Conservation (phyloP, 768 basidiomycete genomes). For the Astraeus odoratus region DNA sequence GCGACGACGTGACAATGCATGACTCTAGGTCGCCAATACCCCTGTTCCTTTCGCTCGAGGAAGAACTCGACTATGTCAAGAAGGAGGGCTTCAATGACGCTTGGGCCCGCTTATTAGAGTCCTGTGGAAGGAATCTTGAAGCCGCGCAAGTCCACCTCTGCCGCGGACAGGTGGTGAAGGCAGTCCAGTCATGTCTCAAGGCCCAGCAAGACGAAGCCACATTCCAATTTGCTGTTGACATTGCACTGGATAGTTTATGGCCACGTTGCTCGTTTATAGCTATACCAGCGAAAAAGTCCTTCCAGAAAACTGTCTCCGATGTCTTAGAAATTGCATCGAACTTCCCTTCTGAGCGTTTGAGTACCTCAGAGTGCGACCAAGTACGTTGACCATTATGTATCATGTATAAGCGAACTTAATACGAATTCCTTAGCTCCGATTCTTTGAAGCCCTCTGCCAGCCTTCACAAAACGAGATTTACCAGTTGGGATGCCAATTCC, state of each 20-base stretch:
- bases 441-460: neutral
- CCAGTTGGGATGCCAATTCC: neutral
- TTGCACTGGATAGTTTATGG: slow-evolving; percentile 42
- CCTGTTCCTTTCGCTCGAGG: slow-evolving; percentile 46
- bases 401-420: neutral
- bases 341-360: slow-evolving; percentile 8
- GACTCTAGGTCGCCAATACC: slow-evolving; percentile 38
- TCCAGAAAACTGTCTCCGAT: neutral
- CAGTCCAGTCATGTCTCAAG: slow-evolving; percentile 38
- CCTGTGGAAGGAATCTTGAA: slow-evolving; percentile 35
- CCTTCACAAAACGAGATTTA: neutral
- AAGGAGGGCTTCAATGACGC: slow-evolving; percentile 45
- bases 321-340: slow-evolving; percentile 21
- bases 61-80: slow-evolving; percentile 50
- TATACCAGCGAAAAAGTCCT: slow-evolving; percentile 1
- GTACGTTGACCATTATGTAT: neutral
- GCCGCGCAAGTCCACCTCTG: slow-evolving; percentile 46
- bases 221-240: slow-evolving; percentile 29
- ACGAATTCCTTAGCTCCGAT: neutral
- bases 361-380: neutral
- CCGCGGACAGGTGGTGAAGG: slow-evolving; percentile 40
- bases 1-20: neutral
- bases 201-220: slow-evolving; percentile 24
- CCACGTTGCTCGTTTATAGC: slow-evolving; percentile 35
- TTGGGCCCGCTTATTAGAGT: slow-evolving; percentile 38